Evolutionary conservation across 306 rosid genomes (phyloP).

Genomic region (Sophora flavescens): DNA sequence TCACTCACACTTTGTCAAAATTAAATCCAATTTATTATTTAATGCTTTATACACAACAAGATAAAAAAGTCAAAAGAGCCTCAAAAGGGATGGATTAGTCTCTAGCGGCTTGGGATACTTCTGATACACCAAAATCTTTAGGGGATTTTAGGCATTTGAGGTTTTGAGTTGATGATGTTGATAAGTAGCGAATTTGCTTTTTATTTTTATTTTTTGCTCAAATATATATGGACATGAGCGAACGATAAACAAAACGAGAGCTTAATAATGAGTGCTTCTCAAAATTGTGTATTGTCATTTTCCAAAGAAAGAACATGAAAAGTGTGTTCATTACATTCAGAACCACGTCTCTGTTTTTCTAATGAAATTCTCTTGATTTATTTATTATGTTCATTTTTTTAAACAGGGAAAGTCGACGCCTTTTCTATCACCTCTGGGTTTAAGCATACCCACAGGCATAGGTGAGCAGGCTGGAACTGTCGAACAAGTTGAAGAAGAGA

Average conservation of each 20-base stretch:
- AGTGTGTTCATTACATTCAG: constrained; percentile 3
- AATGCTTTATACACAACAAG: no score
- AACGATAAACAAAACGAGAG: not conserved
- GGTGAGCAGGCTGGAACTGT: constrained; percentile 40
- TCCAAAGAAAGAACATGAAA: not conserved
- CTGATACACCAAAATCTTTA: no score
- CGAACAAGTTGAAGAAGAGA: constrained; percentile 51
- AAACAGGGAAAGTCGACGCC: constrained; percentile 79
- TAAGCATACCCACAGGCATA: constrained; percentile 34
- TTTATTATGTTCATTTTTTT: not conserved
- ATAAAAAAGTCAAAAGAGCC: no score
- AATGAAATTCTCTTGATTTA: not conserved
- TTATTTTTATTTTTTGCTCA: no score
- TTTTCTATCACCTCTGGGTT: constrained; percentile 65
- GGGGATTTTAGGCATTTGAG: not conserved
- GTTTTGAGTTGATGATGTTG: not conserved
- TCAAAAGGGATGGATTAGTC: no score
- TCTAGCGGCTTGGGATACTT: no score
- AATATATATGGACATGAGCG: not conserved
- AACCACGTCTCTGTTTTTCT: not conserved
- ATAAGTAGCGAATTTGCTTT: not conserved
- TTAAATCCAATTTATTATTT: no score
- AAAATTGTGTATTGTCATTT: no score
- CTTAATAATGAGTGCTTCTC: not conserved
- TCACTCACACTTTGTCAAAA: no score